Base-by-base conservation (phyloP, 345 rosid genomes). In the Pistacia vera region DNA sequence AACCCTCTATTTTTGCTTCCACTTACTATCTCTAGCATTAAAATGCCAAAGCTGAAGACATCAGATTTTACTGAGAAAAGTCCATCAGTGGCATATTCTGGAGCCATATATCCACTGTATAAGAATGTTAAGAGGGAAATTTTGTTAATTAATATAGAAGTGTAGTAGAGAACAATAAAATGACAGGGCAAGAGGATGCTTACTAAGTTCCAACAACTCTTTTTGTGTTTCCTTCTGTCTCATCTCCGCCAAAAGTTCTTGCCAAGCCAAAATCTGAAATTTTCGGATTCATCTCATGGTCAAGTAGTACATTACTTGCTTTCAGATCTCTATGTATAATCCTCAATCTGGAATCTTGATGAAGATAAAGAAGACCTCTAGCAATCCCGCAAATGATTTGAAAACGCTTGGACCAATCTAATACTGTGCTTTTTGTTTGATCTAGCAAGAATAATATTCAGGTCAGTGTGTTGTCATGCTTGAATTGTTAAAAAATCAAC, bases 121-220 rank as follows among this genome's bases (percentile, higher is more conserved):
- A 67, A 30, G 17, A 65, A 33, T 22, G 18, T 56, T 28, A 30
- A 48, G 51, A 60, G 28, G 20, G 11, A 6, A 14, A 61, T 20
- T 16, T 2, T 35, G 41, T 18, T 18, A 54, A 65, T 55, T 52
- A 72, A 67, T 35, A 3, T 52, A 16, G 17, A 52, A 30, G 12
- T 0, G 25, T 41, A 13, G 41, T 52, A 46, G 1, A 30, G n/a
- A 17, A 11, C n/a, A 1, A 5, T 2, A 16, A 62, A 16, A 65
- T 17, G 62, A 35, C 2, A n/a, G 8, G 33, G 10, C 0, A 60
- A 63, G 35, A 49, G n/a, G 17, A 61, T n/a, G 51, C 83, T 79
- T 77, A 82, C 87, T 77, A 82, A 36, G 87, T 85, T 61, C 87
- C 85, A 17, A 82, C 83, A 3, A 81, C 83, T 68, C 87, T 81